Evolutionary conservation across 2,329 filamentous ascomycete species (phyloP).

Genomic region (Seiridium cupressi): DNA sequence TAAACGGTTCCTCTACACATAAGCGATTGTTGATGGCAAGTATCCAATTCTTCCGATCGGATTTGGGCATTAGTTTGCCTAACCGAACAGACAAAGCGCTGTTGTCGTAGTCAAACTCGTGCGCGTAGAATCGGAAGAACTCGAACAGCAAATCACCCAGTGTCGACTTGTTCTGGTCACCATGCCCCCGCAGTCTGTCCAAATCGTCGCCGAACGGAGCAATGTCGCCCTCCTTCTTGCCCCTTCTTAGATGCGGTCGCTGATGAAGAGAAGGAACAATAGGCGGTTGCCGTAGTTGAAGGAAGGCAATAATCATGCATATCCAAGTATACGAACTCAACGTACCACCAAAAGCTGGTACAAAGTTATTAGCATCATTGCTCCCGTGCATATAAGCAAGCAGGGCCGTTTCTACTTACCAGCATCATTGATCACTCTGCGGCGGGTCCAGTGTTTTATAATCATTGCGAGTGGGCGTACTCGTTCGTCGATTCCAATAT

Average conservation of each 20-base stretch:
- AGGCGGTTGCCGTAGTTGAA: conserved; percentile 82
- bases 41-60: conserved; percentile 81
- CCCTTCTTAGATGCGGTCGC: conserved; percentile 59
- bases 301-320: conserved; percentile 94
- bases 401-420: conserved; percentile 56
- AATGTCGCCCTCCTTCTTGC: conserved; percentile 61
- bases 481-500: conserved; percentile 88
- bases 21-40: conserved; percentile 76
- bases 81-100: conserved; percentile 81
- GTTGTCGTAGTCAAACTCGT: conserved; percentile 88
- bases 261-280: conserved; percentile 85
- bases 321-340: conserved; percentile 99
- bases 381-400: neutral
- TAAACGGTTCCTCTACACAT: conserved; percentile 97
- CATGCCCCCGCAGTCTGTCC: conserved; percentile 70
- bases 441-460: conserved; percentile 95
- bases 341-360: conserved; percentile 81
- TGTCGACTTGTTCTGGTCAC: conserved; percentile 76
- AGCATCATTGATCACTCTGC: conserved; percentile 90
- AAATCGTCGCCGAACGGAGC: conserved; percentile 88
- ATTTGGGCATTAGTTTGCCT: conserved; percentile 75
- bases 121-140: conserved; percentile 92
- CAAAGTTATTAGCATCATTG: neutral
- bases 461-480: conserved; percentile 94
- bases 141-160: conserved; percentile 86